phyloP scores from a whole-genome alignment of 1,139 yeast species.

The Magnusiomyces suaveolens region DNA sequence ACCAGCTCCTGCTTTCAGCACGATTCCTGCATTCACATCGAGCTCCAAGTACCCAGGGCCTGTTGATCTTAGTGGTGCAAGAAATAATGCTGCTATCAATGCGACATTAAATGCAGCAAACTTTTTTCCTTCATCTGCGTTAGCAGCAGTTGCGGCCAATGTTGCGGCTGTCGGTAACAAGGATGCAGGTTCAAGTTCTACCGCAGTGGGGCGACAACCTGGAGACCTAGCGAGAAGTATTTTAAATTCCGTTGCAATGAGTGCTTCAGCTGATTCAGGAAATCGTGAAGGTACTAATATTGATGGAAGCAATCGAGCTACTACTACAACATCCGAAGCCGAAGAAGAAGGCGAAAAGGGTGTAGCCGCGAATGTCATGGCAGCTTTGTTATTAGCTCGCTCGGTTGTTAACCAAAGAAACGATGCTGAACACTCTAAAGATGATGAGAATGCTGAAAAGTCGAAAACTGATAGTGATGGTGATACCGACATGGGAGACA shows the following conservation, averaged over 20 bases:
- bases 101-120: not conserved
- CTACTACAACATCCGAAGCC: not conserved
- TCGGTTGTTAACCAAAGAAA: constrained; percentile 2
- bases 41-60: not conserved
- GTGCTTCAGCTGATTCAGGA: not conserved
- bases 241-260: not conserved
- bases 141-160: no score
- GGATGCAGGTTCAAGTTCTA: not conserved
- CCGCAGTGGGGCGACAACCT: not conserved
- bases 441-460: constrained; percentile 11
- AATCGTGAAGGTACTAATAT: not conserved
- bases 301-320: no score
- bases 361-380: constrained; percentile 8
- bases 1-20: constrained; percentile 12
- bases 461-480: constrained; percentile 17
- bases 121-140: no score
- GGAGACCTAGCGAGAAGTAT: not conserved
- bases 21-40: constrained; percentile 7
- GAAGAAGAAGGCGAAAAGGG: constrained; percentile 4
- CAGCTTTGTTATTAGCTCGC: constrained; percentile 6
- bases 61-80: not conserved
- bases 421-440: constrained; percentile 13
- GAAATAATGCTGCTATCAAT: not conserved
- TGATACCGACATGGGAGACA: constrained; percentile 7
- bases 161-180: no score